A percentile compares a stretch with the other conserved stretches of the same genome.
Conservation (phyloP, 1,284 basidiomycete genomes). For the Thecaphora thlaspeos region DNA sequence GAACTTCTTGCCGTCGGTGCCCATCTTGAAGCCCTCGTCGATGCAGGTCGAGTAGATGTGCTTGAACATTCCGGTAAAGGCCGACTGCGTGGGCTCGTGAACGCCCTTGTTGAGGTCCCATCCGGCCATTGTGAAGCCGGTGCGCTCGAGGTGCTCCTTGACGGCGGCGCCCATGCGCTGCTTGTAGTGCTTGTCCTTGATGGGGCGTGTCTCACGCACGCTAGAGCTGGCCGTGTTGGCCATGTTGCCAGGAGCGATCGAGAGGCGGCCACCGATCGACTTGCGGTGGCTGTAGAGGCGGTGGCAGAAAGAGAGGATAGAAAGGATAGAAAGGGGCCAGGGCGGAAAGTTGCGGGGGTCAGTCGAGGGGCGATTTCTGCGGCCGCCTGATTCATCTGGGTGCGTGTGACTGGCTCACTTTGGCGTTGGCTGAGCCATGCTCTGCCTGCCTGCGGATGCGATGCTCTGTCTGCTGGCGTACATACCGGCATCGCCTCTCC, state of each 20-base stretch:
- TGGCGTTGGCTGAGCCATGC: constrained; percentile 40
- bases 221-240: constrained; percentile 24
- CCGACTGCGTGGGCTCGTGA: constrained; percentile 53
- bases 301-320: not conserved
- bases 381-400: not conserved
- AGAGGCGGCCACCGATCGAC: constrained; percentile 33
- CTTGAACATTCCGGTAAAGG: constrained; percentile 53
- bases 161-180: constrained; percentile 48
- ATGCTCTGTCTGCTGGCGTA: constrained; percentile 32
- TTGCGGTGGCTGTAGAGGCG: constrained; percentile 12
- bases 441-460: constrained; percentile 32
- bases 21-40: constrained; percentile 48
- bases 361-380: too few relatives aligned
- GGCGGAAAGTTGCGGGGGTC: not conserved
- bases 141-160: constrained; percentile 42
- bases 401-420: constrained; percentile 22
- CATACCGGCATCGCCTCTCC: constrained; percentile 22
- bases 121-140: constrained; percentile 48
- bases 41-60: constrained; percentile 51
- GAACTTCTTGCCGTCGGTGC: constrained; percentile 49
- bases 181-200: constrained; percentile 46
- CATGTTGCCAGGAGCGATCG: constrained; percentile 35
- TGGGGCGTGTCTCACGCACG: constrained; percentile 27
- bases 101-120: constrained; percentile 45
- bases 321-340: not conserved